Conservation (phyloP, 148 eudicot species). For the Diospyros lotus region DNA sequence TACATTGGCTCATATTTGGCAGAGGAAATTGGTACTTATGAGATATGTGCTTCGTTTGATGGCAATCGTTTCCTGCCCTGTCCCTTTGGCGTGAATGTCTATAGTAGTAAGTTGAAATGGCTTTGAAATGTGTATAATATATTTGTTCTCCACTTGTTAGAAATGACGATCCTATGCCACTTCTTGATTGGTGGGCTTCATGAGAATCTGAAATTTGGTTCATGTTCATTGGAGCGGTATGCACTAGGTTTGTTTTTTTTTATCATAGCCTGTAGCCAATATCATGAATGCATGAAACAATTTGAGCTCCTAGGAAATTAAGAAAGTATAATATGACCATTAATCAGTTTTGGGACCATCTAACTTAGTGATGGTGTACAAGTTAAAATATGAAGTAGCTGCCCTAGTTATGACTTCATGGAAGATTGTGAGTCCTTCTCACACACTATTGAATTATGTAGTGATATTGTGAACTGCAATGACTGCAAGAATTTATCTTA, state of each 20-base stretch:
- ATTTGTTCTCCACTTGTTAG: background rate
- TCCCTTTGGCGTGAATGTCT: conserved; percentile 67
- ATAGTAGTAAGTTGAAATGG: conserved; percentile 54
- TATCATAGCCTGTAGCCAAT: background rate
- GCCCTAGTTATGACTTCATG: background rate
- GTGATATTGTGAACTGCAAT: background rate
- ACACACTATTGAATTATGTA: background rate
- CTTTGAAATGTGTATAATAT: background rate
- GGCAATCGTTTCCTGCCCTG: conserved; percentile 57
- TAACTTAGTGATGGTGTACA: background rate
- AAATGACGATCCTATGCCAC: background rate
- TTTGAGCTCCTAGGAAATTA: background rate
- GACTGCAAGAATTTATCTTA: background rate
- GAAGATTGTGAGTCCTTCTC: background rate
- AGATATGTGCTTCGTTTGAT: conserved; percentile 64
- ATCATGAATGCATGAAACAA: background rate
- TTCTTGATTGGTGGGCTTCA: background rate
- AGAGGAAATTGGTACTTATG: conserved; percentile 60
- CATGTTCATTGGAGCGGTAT: background rate
- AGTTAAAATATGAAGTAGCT: background rate
- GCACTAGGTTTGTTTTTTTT: background rate
- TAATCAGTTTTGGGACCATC: background rate
- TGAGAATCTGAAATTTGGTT: conserved; percentile 4
- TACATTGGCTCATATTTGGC: conserved; percentile 55
- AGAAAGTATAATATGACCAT: background rate